Conservation (phyloP, 495 filamentous ascomycete genomes). For the Penicillium arizonense region DNA sequence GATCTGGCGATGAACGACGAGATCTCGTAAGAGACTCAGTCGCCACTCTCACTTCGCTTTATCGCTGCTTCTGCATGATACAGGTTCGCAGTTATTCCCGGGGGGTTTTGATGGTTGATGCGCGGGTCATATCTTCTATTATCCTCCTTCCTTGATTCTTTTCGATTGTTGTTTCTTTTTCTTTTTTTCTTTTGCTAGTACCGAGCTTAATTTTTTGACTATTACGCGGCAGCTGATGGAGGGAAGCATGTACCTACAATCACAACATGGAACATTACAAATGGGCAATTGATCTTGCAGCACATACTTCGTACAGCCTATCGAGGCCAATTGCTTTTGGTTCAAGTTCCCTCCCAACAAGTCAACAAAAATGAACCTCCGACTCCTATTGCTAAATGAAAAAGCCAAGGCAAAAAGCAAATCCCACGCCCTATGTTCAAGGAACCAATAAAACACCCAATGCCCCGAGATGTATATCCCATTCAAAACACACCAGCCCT, state of each 20-base stretch:
- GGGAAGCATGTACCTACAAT: slow-evolving; percentile 27
- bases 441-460: neutral
- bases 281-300: slow-evolving; percentile 5
- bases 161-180: slow-evolving; percentile 10
- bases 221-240: slow-evolving; percentile 9
- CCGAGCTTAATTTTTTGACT: slow-evolving; percentile 20
- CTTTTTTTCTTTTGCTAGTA: slow-evolving; percentile 5
- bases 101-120: slow-evolving; percentile 26
- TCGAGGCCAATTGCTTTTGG: neutral
- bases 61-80: slow-evolving; percentile 1
- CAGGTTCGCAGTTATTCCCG: slow-evolving; percentile 2
- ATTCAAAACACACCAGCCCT: slow-evolving; percentile 76
- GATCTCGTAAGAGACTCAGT: slow-evolving; percentile 40
- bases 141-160: slow-evolving; percentile 12
- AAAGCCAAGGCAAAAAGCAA: slow-evolving; percentile 9
- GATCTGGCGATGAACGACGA: slow-evolving; percentile 48
- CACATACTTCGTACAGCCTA: neutral
- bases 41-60: slow-evolving; percentile 2
- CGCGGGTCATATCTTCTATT: slow-evolving; percentile 29
- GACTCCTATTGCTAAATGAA: slow-evolving; percentile 15
- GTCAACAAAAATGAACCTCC: neutral
- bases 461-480: slow-evolving; percentile 9
- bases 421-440: slow-evolving; percentile 4
- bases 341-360: neutral
- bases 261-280: slow-evolving; percentile 11